Evolutionary conservation across 139 green algal genomes (phyloP).

Genomic region (Chlorella vulgaris): DNA sequence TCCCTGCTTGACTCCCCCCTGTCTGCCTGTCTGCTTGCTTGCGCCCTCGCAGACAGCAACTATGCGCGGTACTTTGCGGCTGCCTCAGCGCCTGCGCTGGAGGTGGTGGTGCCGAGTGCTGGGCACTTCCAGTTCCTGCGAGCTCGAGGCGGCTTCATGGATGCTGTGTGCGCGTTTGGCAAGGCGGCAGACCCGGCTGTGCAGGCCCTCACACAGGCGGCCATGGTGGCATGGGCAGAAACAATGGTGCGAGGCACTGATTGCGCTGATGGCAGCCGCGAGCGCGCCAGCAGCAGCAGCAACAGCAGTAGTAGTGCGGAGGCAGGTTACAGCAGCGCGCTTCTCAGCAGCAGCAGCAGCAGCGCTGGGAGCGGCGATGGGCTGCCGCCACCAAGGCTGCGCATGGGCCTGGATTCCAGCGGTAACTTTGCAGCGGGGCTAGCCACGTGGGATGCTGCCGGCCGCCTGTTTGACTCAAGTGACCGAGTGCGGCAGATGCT

Average conservation of each 20-base stretch:
- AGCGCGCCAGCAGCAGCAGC: not conserved
- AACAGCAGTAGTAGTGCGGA: not conserved
- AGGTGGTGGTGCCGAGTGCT: slow-evolving; percentile 56
- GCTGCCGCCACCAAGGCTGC: not conserved
- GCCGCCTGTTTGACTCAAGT: slow-evolving; percentile 29
- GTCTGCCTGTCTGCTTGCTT: not conserved
- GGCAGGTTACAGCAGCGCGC: not conserved
- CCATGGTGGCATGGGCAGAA: slow-evolving; percentile 83
- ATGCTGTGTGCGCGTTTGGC: slow-evolving; percentile 63
- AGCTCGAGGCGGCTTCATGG: slow-evolving; percentile 45
- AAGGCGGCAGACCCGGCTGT: slow-evolving; percentile 46
- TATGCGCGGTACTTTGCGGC: slow-evolving; percentile 71
- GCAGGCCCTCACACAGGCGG: slow-evolving; percentile 50
- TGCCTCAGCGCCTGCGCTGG: slow-evolving; percentile 51
- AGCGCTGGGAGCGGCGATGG: not conserved
- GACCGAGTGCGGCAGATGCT: slow-evolving; percentile 10
- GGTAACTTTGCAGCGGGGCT: slow-evolving; percentile 38
- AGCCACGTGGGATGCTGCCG: slow-evolving; percentile 25
- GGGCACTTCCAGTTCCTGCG: slow-evolving; percentile 87
- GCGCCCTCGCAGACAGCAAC: slow-evolving; percentile 50
- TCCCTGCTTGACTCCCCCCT: not conserved
- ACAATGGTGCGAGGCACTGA: slow-evolving; percentile 47
- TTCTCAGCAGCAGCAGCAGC: not conserved
- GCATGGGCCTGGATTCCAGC: slow-evolving; percentile 32
- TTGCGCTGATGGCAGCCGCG: not conserved